These are phyloP conservation scores for Garcileccinum viscosum DNA, from an alignment of 1,284 basidiomycete species.

Conservation along the genomic window DNA sequence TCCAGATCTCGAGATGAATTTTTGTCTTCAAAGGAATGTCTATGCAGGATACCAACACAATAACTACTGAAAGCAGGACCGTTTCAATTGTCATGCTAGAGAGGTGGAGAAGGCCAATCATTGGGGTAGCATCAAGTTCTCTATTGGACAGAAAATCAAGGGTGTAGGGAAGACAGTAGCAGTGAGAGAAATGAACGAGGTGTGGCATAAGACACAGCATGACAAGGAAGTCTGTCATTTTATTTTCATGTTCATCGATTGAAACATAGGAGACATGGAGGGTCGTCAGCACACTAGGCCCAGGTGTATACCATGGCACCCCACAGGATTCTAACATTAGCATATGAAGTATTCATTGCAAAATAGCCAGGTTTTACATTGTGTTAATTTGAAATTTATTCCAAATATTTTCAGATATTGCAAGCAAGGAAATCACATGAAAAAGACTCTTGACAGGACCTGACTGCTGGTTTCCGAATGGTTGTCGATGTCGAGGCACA, in stretches of 20 bases:
- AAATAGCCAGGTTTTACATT: not conserved
- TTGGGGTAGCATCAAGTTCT: not conserved
- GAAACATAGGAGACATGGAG: not conserved
- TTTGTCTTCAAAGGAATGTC: not conserved
- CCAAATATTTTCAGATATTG: not conserved
- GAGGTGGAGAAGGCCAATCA: not conserved
- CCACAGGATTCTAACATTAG: not conserved
- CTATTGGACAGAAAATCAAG: not conserved
- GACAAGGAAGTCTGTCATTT: not conserved
- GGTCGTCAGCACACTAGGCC: not conserved
- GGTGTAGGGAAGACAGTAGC: not conserved
- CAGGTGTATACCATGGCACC: not conserved
- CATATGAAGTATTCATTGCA: not conserved
- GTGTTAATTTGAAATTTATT: not conserved
- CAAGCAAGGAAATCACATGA: not conserved
- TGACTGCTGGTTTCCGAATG: not conserved
- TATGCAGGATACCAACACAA: not conserved
- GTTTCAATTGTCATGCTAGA: not conserved
- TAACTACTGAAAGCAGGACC: not conserved
- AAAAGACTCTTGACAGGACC: not conserved
- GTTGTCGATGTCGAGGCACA: not conserved
- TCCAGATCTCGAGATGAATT: not conserved
- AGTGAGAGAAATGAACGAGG: not conserved
- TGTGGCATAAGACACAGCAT: not conserved
- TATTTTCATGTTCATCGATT: not conserved